Percentiles rank a stretch among this genome's conserved stretches.
Conservation (phyloP, 345 rosid genomes). For the Aegle marmelos region DNA sequence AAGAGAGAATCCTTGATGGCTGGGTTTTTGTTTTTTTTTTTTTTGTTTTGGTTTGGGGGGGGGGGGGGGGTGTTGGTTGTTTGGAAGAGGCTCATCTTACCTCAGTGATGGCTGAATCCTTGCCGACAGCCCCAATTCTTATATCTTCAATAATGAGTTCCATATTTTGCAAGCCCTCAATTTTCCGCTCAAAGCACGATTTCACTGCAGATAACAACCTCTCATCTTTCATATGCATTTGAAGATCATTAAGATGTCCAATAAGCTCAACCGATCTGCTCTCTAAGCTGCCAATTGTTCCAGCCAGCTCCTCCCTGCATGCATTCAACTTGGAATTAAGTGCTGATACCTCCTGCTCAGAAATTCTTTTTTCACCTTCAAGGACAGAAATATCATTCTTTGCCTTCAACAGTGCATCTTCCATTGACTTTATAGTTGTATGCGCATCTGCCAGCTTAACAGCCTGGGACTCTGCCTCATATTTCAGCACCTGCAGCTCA, state of each 20-base stretch:
- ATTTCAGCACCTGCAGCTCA: conserved; percentile 56
- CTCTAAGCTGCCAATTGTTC: conserved; percentile 54
- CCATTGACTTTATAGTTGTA: conserved; percentile 50
- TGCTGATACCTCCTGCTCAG: conserved; percentile 56
- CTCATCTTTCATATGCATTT: conserved; percentile 51
- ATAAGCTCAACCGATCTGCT: conserved; percentile 55
- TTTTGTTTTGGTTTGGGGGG: too few relatives aligned
- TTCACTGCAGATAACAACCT: conserved; percentile 44
- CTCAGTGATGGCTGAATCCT: conserved; percentile 38
- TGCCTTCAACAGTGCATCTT: conserved; percentile 58
- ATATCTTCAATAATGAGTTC: conserved; percentile 51
- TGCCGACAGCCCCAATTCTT: conserved; percentile 24
- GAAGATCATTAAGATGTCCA: conserved; percentile 49
- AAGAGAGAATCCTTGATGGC: neutral
- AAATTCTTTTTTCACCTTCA: conserved; percentile 52
- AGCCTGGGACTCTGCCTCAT: conserved; percentile 52
- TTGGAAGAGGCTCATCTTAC: conserved; percentile 29
- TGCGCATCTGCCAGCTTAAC: conserved; percentile 48
- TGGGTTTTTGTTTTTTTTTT: too few relatives aligned
- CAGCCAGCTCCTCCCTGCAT: conserved; percentile 79
- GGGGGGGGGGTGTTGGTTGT: neutral
- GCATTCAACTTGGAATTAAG: conserved; percentile 64
- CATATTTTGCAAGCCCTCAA: conserved; percentile 55
- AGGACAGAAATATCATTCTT: conserved; percentile 46
- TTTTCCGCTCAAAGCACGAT: conserved; percentile 48